These are phyloP conservation scores for Ramalina peruviana DNA, from an alignment of 495 filamentous ascomycete species.

Conservation along the genomic window DNA sequence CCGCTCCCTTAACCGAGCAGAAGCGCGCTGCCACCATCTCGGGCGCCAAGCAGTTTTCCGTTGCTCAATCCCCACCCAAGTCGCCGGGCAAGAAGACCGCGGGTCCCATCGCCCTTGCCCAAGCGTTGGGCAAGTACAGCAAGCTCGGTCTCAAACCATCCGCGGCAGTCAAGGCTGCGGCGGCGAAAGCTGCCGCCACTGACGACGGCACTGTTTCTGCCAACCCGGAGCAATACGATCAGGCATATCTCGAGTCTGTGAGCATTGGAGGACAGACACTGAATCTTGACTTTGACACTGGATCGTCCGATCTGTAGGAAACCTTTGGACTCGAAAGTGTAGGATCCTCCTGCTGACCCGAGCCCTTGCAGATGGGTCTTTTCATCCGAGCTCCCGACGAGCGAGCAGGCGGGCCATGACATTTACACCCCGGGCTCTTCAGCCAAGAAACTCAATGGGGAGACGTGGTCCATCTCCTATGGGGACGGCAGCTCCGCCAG, in stretches of 20 bases:
- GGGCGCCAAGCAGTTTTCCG: slow-evolving; percentile 6
- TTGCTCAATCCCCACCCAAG: slow-evolving; percentile 5
- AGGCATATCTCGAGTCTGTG: slow-evolving; percentile 53
- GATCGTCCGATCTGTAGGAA: slow-evolving; percentile 58
- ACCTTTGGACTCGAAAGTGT: neutral
- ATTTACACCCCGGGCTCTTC: slow-evolving; percentile 42
- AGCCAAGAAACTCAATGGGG: slow-evolving; percentile 35
- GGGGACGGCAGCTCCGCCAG: slow-evolving; percentile 55
- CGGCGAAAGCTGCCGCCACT: slow-evolving; percentile 27
- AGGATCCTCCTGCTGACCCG: slow-evolving; percentile 4
- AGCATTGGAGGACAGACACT: slow-evolving; percentile 47
- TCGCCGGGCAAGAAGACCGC: slow-evolving; percentile 15
- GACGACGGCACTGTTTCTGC: slow-evolving; percentile 34
- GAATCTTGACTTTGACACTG: slow-evolving; percentile 61
- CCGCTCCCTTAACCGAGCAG: slow-evolving; percentile 2
- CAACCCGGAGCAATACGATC: slow-evolving; percentile 42
- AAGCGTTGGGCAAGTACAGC: slow-evolving; percentile 31
- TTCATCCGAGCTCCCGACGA: slow-evolving; percentile 32
- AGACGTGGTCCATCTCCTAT: slow-evolving; percentile 49
- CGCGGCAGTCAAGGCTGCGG: slow-evolving; percentile 21
- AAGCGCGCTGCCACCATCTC: slow-evolving; percentile 4
- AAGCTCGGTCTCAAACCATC: slow-evolving; percentile 23
- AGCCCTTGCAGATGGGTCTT: slow-evolving; percentile 32
- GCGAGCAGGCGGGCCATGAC: slow-evolving; percentile 39
- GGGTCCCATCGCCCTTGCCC: slow-evolving; percentile 28